These are phyloP conservation scores for Acidomyces sp. DNA, from an alignment of 495 filamentous ascomycete species.

Conservation along the genomic window DNA sequence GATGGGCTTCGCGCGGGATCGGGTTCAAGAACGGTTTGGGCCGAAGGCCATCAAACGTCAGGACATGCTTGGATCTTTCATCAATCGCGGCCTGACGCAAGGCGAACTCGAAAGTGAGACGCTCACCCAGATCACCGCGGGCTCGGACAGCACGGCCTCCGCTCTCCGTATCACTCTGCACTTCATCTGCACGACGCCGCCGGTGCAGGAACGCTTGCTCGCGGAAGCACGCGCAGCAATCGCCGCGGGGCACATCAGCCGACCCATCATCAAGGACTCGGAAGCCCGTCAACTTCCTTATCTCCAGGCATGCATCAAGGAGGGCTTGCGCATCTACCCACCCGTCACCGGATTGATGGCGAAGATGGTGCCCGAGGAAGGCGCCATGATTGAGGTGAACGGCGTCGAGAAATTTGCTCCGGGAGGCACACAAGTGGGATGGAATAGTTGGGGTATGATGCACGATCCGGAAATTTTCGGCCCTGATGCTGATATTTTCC, in stretches of 20 bases:
- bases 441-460: slow-evolving; percentile 23
- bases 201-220: slow-evolving; percentile 16
- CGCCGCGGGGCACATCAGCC: slow-evolving; percentile 8
- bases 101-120: slow-evolving; percentile 32
- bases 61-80: slow-evolving; percentile 38
- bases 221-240: slow-evolving; percentile 18
- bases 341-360: slow-evolving; percentile 22
- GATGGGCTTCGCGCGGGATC: slow-evolving; percentile 24
- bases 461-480: slow-evolving; percentile 19
- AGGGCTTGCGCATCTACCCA: slow-evolving; percentile 23
- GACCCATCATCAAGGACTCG: slow-evolving; percentile 22
- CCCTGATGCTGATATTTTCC: slow-evolving; percentile 19
- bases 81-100: slow-evolving; percentile 28
- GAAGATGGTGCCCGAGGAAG: slow-evolving; percentile 13
- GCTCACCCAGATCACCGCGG: slow-evolving; percentile 30
- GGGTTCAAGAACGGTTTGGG: slow-evolving; percentile 23
- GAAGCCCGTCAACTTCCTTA: slow-evolving; percentile 23
- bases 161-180: slow-evolving; percentile 22
- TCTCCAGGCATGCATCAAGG: slow-evolving; percentile 25
- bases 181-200: slow-evolving; percentile 23
- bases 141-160: slow-evolving; percentile 26
- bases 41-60: slow-evolving; percentile 18
- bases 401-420: slow-evolving; percentile 20
- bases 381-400: slow-evolving; percentile 16
- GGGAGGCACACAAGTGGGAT: slow-evolving; percentile 18